Evolutionary conservation across 1,139 yeast species (phyloP).

Genomic region (Sugiyamaella grinbergsii): DNA sequence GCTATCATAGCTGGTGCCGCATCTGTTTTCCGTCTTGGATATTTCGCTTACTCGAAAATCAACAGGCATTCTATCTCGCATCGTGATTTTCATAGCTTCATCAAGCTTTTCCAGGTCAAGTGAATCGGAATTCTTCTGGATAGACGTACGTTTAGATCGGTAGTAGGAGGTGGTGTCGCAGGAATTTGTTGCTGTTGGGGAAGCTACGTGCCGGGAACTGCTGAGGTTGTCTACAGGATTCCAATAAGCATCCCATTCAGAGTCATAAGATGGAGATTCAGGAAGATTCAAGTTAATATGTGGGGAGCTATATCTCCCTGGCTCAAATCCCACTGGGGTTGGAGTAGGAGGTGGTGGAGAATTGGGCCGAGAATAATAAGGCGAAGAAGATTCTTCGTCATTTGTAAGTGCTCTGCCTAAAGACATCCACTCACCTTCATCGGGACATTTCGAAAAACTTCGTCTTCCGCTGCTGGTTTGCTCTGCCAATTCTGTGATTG

Average conservation of each 20-base stretch:
- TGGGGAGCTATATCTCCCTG: constrained; percentile 1
- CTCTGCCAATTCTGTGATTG: constrained; percentile 10
- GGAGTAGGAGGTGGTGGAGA: constrained; percentile 17
- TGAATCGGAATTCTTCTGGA: background rate
- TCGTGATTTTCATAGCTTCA: constrained; percentile 21
- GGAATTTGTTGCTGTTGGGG: constrained; percentile 8
- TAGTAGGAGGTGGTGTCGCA: constrained; percentile 7
- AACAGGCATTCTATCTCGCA: constrained; percentile 20
- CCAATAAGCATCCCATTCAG: constrained; percentile 13
- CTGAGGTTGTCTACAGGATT: background rate
- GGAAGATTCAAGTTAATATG: background rate
- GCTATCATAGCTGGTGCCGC: background rate
- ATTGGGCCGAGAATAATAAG: constrained; percentile 2
- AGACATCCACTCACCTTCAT: constrained; percentile 10
- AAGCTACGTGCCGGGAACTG: constrained; percentile 1
- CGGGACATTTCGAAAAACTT: background rate
- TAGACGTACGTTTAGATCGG: background rate
- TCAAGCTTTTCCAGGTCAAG: constrained; percentile 16
- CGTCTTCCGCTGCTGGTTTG: background rate
- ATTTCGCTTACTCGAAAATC: constrained; percentile 5
- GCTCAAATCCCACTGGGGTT: constrained; percentile 16
- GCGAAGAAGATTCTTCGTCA: constrained; percentile 1
- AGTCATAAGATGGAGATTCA: constrained; percentile 3
- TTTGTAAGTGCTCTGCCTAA: background rate
- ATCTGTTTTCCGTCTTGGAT: background rate